phyloP scores from a whole-genome alignment of 2,329 filamentous ascomycete genomes.

The Diaporthe vaccinii region DNA sequence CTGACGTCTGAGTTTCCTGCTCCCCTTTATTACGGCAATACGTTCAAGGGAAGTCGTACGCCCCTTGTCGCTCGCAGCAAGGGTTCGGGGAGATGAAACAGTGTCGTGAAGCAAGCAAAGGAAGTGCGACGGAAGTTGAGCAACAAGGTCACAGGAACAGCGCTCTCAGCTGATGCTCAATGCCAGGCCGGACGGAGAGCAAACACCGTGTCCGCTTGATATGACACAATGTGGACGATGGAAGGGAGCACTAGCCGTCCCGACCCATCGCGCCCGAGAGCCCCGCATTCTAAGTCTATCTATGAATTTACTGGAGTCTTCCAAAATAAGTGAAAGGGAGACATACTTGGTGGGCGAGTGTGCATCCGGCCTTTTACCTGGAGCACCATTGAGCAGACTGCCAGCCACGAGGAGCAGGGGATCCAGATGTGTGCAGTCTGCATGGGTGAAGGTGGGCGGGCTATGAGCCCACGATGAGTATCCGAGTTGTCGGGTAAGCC shows the following conservation, averaged over 20 bases:
- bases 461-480: background rate
- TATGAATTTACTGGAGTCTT: background rate
- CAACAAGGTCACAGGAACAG: background rate
- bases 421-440: background rate
- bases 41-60: too few species aligned
- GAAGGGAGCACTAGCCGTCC: background rate
- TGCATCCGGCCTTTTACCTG: background rate
- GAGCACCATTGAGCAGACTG: background rate
- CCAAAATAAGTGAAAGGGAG: background rate
- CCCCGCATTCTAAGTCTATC: background rate
- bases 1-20: too few species aligned
- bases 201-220: background rate
- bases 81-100: background rate
- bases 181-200: background rate
- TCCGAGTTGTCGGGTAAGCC: constrained; percentile 14
- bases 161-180: background rate
- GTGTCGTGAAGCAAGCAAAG: background rate
- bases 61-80: background rate
- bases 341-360: background rate
- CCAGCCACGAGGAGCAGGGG: too few species aligned
- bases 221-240: background rate
- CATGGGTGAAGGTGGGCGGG: background rate
- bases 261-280: background rate
- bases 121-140: background rate
- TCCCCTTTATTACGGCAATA: too few species aligned